Conservation (phyloP, 495 filamentous ascomycete genomes). For the Penicillium salamii region DNA sequence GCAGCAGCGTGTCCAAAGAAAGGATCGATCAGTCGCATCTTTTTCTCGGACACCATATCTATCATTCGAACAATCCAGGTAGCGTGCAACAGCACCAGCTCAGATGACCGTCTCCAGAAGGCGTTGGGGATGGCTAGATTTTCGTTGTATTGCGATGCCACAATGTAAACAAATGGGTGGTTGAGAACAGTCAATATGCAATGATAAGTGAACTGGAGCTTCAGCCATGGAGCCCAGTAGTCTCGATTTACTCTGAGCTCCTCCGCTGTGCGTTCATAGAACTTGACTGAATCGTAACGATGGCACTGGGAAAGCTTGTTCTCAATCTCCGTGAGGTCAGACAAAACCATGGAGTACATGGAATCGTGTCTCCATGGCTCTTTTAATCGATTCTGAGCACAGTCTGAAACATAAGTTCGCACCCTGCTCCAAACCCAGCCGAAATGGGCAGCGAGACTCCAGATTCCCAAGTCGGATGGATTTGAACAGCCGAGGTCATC, state of each 20-base stretch:
- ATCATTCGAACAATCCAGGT: slow-evolving; percentile 50
- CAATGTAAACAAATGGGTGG: slow-evolving; percentile 48
- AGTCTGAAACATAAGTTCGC: slow-evolving; percentile 38
- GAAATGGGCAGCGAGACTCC: slow-evolving; percentile 41
- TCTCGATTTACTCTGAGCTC: slow-evolving; percentile 33
- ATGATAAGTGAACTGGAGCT: slow-evolving; percentile 47
- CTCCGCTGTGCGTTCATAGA: slow-evolving; percentile 40
- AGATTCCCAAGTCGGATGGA: slow-evolving; percentile 37
- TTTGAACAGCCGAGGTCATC: slow-evolving; percentile 33
- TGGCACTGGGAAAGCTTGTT: slow-evolving; percentile 44
- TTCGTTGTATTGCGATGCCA: slow-evolving; percentile 44
- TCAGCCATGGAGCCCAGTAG: slow-evolving; percentile 47
- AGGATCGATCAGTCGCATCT: slow-evolving; percentile 41
- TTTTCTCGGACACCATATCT: slow-evolving; percentile 47
- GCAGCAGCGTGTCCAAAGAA: slow-evolving; percentile 45
- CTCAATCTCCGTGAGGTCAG: slow-evolving; percentile 44
- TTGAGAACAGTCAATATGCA: slow-evolving; percentile 44
- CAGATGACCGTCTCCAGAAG: slow-evolving; percentile 46
- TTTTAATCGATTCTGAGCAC: slow-evolving; percentile 38
- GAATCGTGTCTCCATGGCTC: slow-evolving; percentile 49
- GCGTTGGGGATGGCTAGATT: slow-evolving; percentile 46
- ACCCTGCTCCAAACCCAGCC: slow-evolving; percentile 47
- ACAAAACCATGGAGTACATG: slow-evolving; percentile 42
- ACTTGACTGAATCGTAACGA: slow-evolving; percentile 46
- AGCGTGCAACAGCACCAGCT: slow-evolving; percentile 42